Percentiles rank a stretch among this genome's conserved stretches.
phyloP scores from a whole-genome alignment of 2,329 filamentous ascomycete species.

The Aspergillus pseudoterreus region DNA sequence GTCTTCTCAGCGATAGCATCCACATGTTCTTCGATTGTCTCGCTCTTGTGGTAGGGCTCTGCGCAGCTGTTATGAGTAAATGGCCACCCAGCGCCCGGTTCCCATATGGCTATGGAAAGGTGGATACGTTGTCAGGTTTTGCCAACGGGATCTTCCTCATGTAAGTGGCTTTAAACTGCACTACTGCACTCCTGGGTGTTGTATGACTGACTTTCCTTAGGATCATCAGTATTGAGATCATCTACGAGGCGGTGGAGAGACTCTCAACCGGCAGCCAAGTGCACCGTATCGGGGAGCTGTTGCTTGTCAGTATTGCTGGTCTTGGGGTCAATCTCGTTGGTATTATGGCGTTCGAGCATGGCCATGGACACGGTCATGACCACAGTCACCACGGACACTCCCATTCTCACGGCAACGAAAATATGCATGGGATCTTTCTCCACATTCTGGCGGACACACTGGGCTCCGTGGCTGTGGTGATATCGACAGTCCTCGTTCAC shows the following conservation, averaged over 20 bases:
- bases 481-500: slow-evolving; percentile 83
- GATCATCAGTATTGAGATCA: slow-evolving; percentile 91
- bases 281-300: slow-evolving; percentile 77
- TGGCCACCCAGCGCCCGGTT: slow-evolving; percentile 88
- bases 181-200: neutral
- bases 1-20: slow-evolving; percentile 93
- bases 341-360: slow-evolving; percentile 76
- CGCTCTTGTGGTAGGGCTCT: slow-evolving; percentile 81
- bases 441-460: slow-evolving; percentile 94
- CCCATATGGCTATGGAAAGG: slow-evolving; percentile 94
- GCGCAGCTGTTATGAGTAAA: slow-evolving; percentile 92
- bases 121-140: slow-evolving; percentile 93
- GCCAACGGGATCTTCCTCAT: slow-evolving; percentile 94
- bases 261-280: slow-evolving; percentile 80
- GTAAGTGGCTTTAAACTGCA: slow-evolving; percentile 45
- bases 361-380: slow-evolving; percentile 48
- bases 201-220: slow-evolving; percentile 41
- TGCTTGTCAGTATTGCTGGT: slow-evolving; percentile 82
- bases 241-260: slow-evolving; percentile 88
- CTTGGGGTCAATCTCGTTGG: slow-evolving; percentile 88
- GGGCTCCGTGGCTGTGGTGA: slow-evolving; percentile 89
- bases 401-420: slow-evolving; percentile 75
- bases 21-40: slow-evolving; percentile 99
- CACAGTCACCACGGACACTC: slow-evolving; percentile 38
- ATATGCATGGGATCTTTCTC: slow-evolving; percentile 96